These are phyloP conservation scores for Sugiyamaella castrensis DNA, from an alignment of 1,139 yeast species.

Conservation along the genomic window DNA sequence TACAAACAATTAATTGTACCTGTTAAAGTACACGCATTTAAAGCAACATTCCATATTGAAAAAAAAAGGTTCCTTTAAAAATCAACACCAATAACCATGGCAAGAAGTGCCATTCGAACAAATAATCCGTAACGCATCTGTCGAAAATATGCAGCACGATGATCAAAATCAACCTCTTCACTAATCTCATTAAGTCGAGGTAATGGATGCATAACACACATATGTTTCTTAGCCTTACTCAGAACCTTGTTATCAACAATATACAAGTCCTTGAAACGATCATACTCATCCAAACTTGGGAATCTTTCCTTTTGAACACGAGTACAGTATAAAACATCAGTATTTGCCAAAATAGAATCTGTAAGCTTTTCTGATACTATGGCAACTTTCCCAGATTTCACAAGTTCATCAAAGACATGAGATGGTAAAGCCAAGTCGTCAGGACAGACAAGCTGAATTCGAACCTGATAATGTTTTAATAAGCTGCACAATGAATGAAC, in stretches of 20 bases:
- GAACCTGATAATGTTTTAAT: conserved; percentile 87
- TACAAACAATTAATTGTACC: conserved; percentile 1
- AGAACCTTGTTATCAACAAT: conserved; percentile 90
- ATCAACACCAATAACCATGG: conserved; percentile 82
- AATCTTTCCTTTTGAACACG: conserved; percentile 98
- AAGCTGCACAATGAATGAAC: conserved; percentile 94
- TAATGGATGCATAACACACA: conserved; percentile 98
- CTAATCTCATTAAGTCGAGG: conserved; percentile 96
- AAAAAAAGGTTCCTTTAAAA: conserved; percentile 13
- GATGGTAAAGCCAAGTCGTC: conserved; percentile 81
- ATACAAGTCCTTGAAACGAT: conserved; percentile 85
- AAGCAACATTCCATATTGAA: too few species aligned
- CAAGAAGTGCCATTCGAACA: conserved; percentile 97
- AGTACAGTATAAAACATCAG: conserved; percentile 96
- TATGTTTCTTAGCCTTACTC: conserved; percentile 91
- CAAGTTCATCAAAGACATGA: conserved; percentile 62
- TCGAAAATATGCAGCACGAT: conserved; percentile 98
- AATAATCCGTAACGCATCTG: conserved; percentile 81
- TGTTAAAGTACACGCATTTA: background rate
- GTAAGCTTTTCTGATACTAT: conserved; percentile 74
- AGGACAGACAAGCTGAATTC: conserved; percentile 90
- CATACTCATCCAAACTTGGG: conserved; percentile 68
- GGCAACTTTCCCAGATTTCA: conserved; percentile 62
- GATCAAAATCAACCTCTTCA: conserved; percentile 98
- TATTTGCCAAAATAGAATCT: conserved; percentile 76